Base-by-base conservation (phyloP, 331 rosid genomes). In the Pyracantha coccinea region DNA sequence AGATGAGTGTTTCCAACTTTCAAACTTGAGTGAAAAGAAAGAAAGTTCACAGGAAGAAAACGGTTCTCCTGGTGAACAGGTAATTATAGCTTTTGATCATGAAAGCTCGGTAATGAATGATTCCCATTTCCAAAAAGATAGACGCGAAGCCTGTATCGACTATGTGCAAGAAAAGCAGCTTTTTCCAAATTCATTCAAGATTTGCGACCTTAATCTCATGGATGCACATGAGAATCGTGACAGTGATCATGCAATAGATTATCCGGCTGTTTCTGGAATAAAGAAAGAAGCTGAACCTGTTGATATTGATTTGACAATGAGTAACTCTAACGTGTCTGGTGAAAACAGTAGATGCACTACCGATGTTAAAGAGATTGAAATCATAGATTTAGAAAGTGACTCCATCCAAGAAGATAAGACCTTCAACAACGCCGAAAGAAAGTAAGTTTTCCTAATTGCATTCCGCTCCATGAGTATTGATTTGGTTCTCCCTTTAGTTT, bases 171-270 rank as follows among this genome's bases (percentile, higher is more conserved):
- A 87, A 79, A 93, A 87, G 73, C 93, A 88, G 79, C 79, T 78
- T 4, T 86, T 87, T 83, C 85, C 90, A 0, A 78, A 84, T 85
- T 90, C 98, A 9, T 93, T 88, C 84, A 93, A 93, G 86, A 93
- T 93, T 63, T 93, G 98, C 75, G 98, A 93, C 88, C 97, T 93
- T 66, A 91, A 93, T 87, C 97, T 93, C 79, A 91, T 89, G 78
- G 95, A 85, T 72, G 78, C 86, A 25, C 96, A 86, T 78, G 97
- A 93, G 79, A 87, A 74, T 80, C 93, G 80, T 62, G 89, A 82
- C 33, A 81, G 79, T 54, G 88, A 86, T 81, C 87, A 85, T 16
- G 76, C 82, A 73, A 81, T 83, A 75, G 82, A 79, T 29, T 84
- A 81, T 68, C 83, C 89, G 5, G 50, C 89, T 23, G 75, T 76